These are phyloP conservation scores for Zygotorulaspora danielsina DNA, from an alignment of 805 yeast genomes.

Conservation along the genomic window DNA sequence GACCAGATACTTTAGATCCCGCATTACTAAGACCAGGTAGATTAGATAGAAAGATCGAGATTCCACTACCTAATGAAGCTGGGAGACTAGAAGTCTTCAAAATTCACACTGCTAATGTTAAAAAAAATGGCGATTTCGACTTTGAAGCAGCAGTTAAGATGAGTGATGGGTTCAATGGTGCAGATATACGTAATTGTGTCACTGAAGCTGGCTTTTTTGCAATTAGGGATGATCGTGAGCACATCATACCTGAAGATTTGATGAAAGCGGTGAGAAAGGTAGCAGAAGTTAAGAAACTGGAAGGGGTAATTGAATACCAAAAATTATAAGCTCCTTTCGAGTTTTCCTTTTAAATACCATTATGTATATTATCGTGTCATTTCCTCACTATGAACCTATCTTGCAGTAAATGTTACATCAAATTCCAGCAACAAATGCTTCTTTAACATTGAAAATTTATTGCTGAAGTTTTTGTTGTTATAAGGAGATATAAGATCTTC, in stretches of 20 bases:
- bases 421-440: constrained; percentile 41
- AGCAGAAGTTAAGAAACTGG: constrained; percentile 93
- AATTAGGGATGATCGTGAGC: constrained; percentile 94
- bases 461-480: constrained; percentile 41
- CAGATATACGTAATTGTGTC: constrained; percentile 91
- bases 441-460: constrained; percentile 43
- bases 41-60: constrained; percentile 93
- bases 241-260: constrained; percentile 85
- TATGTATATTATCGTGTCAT: constrained; percentile 1
- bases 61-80: constrained; percentile 91
- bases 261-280: constrained; percentile 98
- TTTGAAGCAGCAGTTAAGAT: constrained; percentile 95
- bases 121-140: constrained; percentile 93
- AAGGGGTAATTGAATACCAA: constrained; percentile 93
- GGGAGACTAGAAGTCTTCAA: constrained; percentile 92
- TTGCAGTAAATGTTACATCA: constrained; percentile 17
- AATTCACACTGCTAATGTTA: constrained; percentile 80
- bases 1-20: constrained; percentile 97
- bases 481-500: constrained; percentile 41
- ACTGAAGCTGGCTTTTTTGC: constrained; percentile 99
- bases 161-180: constrained; percentile 99
- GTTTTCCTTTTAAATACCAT: background rate
- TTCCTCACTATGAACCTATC: constrained; percentile 3
- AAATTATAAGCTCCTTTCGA: constrained; percentile 52
- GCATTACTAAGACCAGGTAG: constrained; percentile 97